A percentile compares a stretch with the other conserved stretches of the same genome.
Conservation (phyloP, 2,329 filamentous ascomycete species). For the Tolypocladium paradoxum region DNA sequence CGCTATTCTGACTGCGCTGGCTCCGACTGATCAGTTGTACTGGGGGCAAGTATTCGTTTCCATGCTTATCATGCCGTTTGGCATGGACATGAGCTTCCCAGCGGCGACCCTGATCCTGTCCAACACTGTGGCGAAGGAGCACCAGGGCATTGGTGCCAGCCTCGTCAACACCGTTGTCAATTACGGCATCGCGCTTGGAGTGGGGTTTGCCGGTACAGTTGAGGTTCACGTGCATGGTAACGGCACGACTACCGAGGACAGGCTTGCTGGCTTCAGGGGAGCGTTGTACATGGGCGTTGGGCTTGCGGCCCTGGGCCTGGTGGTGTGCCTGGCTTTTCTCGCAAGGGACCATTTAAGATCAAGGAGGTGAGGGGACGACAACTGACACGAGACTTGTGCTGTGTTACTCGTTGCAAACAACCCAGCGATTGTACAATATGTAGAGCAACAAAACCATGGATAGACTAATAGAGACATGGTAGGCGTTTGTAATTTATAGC, state of each 20-base stretch:
- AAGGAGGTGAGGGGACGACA: neutral
- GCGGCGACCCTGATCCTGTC: slow-evolving; percentile 50
- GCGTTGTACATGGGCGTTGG: slow-evolving; percentile 26
- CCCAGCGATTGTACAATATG: neutral
- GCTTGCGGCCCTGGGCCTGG: slow-evolving; percentile 14
- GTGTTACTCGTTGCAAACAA: neutral
- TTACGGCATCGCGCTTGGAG: slow-evolving; percentile 54
- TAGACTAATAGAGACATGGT: neutral
- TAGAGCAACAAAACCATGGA: neutral
- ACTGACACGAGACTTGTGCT: neutral
- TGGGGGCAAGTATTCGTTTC: slow-evolving; percentile 54
- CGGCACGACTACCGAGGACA: slow-evolving; percentile 4
- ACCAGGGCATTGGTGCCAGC: slow-evolving; percentile 37
- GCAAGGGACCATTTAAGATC: neutral
- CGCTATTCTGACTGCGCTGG: slow-evolving; percentile 30
- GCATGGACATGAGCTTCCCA: slow-evolving; percentile 59
- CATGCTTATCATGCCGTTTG: slow-evolving; percentile 47
- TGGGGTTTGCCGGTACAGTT: slow-evolving; percentile 56
- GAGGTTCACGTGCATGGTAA: slow-evolving; percentile 30
- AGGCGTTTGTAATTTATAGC: neutral
- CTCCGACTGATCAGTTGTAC: slow-evolving; percentile 46
- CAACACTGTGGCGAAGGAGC: slow-evolving; percentile 33
- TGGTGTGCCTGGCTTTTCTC: slow-evolving; percentile 2
- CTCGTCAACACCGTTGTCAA: slow-evolving; percentile 57
- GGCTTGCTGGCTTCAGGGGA: slow-evolving; percentile 8